A percentile compares a stretch with the other conserved stretches of the same genome.
Conservation (phyloP, 495 filamentous ascomycete species). For the Daldinia concentrica region DNA sequence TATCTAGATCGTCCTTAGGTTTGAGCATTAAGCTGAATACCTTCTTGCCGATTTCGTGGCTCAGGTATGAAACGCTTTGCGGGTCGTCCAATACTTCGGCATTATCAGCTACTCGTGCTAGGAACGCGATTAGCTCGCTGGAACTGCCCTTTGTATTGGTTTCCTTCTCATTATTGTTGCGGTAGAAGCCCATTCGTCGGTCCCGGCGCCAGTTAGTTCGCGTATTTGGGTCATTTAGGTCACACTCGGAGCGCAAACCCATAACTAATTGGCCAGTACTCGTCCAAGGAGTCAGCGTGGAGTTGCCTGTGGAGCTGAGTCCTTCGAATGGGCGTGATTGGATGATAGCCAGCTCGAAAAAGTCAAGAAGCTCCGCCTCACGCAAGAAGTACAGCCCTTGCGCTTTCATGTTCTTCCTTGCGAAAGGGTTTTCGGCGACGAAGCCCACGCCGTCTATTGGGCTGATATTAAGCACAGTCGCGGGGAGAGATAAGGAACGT, state of each 20-base stretch:
- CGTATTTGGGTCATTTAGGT: not conserved
- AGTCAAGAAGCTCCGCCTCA: constrained; percentile 23
- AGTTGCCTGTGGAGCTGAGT: not conserved
- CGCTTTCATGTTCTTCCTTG: not conserved
- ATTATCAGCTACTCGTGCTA: not conserved
- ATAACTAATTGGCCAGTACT: not conserved
- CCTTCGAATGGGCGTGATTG: not conserved
- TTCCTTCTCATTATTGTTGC: not conserved
- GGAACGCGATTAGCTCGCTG: not conserved
- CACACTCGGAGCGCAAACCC: not conserved
- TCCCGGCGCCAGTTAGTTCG: not conserved
- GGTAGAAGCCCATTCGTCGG: constrained; percentile 2
- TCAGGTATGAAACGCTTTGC: not conserved
- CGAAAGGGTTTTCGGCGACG: constrained; percentile 19
- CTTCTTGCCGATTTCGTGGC: not conserved
- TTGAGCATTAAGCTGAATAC: not conserved
- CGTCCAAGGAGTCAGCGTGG: not conserved
- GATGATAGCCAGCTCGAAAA: constrained; percentile 17
- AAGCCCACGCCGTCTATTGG: constrained; percentile 47
- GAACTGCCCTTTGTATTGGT: not conserved
- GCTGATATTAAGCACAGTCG: constrained; percentile 49
- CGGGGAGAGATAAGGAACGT: constrained; percentile 34
- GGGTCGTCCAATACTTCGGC: not conserved
- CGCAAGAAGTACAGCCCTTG: constrained; percentile 5
- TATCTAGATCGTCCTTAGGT: not conserved